Evolutionary conservation across 2,329 filamentous ascomycete species (phyloP).

Genomic region (Diaporthe longicolla): DNA sequence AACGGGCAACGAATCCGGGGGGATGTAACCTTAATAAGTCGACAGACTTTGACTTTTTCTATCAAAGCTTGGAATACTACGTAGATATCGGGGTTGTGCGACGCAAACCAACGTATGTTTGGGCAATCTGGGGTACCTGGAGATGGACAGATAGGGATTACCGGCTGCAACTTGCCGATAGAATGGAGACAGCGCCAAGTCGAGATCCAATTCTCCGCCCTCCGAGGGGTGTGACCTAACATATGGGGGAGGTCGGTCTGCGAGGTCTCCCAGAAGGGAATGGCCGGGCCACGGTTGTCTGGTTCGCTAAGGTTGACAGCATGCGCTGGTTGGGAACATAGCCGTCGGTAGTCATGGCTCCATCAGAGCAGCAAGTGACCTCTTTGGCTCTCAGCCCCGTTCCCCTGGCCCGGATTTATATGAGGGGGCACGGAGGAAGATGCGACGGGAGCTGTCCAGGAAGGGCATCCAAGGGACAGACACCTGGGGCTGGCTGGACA

Average conservation of each 20-base stretch:
- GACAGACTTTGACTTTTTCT: conserved; percentile 18
- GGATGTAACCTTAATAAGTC: conserved; percentile 3
- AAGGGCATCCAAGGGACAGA: neutral
- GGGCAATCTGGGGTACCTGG: neutral
- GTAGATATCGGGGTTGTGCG: conserved; percentile 7
- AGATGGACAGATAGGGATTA: neutral
- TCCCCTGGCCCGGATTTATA: conserved; percentile 29
- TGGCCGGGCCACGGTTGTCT: neutral
- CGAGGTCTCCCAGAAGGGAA: neutral
- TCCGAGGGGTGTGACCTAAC: conserved; percentile 5
- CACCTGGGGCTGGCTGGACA: neutral
- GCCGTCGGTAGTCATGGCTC: conserved; percentile 21
- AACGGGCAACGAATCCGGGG: neutral
- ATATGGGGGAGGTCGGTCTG: neutral
- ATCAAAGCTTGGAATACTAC: conserved; percentile 26
- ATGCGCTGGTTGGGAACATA: conserved; percentile 3
- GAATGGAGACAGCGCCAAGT: conserved; percentile 9
- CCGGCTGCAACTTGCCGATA: neutral
- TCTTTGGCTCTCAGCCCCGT: neutral
- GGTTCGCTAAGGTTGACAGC: neutral
- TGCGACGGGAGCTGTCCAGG: conserved; percentile 9
- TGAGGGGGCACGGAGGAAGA: neutral
- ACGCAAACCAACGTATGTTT: neutral
- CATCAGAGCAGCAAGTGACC: neutral
- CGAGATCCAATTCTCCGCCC: conserved; percentile 27